These are phyloP conservation scores for Closterium sp. DNA, from an alignment of 139 green algal genomes.

Conservation along the genomic window DNA sequence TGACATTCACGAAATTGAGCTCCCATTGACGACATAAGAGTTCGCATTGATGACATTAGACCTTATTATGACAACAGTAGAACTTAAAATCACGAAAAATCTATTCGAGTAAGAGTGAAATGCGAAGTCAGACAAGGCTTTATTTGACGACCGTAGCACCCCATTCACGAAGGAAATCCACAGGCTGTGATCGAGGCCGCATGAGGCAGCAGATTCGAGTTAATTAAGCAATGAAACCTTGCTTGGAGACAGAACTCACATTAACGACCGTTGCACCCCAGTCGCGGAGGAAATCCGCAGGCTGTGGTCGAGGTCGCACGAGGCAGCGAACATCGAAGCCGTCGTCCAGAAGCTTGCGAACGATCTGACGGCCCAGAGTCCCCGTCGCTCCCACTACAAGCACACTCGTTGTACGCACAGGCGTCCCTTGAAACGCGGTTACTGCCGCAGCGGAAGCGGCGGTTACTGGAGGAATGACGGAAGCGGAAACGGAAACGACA, in stretches of 20 bases:
- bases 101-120: too few relatives aligned
- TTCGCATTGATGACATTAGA: not conserved
- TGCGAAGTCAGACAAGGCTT: too few relatives aligned
- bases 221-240: too few relatives aligned
- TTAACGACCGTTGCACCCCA: slow-evolving; percentile 94
- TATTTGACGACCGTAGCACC: slow-evolving; percentile 90
- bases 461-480: not conserved
- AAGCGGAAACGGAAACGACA: not conserved
- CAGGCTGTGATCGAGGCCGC: slow-evolving; percentile 80
- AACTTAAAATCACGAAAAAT: not conserved
- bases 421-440: slow-evolving; percentile 61
- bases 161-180: slow-evolving; percentile 98
- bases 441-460: slow-evolving; percentile 18
- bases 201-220: slow-evolving; percentile 78
- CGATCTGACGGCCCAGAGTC: slow-evolving; percentile 93
- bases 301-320: slow-evolving; percentile 83
- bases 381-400: slow-evolving; percentile 95
- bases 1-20: slow-evolving; percentile 71
- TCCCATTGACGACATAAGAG: slow-evolving; percentile 62
- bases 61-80: not conserved
- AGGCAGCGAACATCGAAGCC: slow-evolving; percentile 97
- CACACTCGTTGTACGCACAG: slow-evolving; percentile 79
- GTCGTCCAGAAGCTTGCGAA: slow-evolving; percentile 92
- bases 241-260: slow-evolving; percentile 9
- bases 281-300: slow-evolving; percentile 97